Evolutionary conservation across 192 early-diverging fungal genomes (phyloP), one percentile per base, ranked within the genome.

Genomic region (Linnemannia hyalina): DNA sequence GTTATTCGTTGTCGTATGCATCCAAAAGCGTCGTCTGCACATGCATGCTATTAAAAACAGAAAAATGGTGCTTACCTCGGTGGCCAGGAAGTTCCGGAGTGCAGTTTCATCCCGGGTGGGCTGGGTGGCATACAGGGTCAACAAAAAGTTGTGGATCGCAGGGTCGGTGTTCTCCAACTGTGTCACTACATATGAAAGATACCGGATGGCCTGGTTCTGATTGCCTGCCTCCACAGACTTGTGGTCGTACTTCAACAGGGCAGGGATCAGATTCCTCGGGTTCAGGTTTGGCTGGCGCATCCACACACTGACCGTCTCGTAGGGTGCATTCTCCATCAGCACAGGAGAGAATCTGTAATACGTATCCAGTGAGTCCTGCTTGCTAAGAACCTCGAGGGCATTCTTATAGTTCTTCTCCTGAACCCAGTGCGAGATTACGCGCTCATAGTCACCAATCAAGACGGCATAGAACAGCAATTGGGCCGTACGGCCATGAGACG

Each of bases 71-170:
- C 77, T 40, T 81, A 95, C 94, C 82, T 95, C 92, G 44, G 89
- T 91, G 6, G 90, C 92, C 85, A 99, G 89, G 88, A 98, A 99
- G 22, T 80, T 88, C 72, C 98, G 82, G 35, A 99, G 88, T 32
- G 91, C 92, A 10, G 91, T 85, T 80, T 96, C 95, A 80, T 95
- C 93, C 4, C 88, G 87, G 35, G 92, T 93, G 0, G 93, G 84
- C 75, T 94, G 92, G 7, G 91, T 91, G 0, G 95, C 94, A 78
- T 95, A 97, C 6, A 97, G 76, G 9, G 93, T 93, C 36, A 99
- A 88, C 46, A 99, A 90, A 84, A 95, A 98, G 89, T 99, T 99
- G 91, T 99, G 98, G 68, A 99, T 94, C 0, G 95, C 94, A 0
- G 95, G 90, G 81, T 99, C 98, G 6, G 94, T 94, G 74, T 97